Conservation (phyloP, 73 alveolate genomes). For the Paramecium sexaurelia region DNA sequence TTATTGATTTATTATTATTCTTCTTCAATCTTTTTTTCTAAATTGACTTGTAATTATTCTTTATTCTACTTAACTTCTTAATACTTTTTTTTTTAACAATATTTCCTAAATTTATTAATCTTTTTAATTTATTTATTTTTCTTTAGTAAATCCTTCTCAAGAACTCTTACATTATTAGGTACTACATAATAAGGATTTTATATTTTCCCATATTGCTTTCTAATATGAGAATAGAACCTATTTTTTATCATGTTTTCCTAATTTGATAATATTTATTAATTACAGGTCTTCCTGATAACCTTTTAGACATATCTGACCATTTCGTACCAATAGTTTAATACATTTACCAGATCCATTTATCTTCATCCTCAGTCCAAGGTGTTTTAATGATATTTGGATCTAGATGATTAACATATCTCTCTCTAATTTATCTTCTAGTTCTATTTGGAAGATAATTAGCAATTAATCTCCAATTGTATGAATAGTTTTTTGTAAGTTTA, state of each 20-base stretch:
- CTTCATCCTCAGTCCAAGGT: slow-evolving; percentile 92
- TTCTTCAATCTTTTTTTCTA: background rate
- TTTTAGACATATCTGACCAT: slow-evolving; percentile 65
- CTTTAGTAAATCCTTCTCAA: background rate
- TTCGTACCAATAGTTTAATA: slow-evolving; percentile 48
- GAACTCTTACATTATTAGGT: background rate
- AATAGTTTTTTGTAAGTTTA: slow-evolving; percentile 3
- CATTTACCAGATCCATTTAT: slow-evolving; percentile 49
- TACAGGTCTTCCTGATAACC: slow-evolving; percentile 64
- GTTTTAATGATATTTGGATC: slow-evolving; percentile 92
- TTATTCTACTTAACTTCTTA: background rate
- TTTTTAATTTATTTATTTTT: background rate
- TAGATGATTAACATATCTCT: slow-evolving; percentile 96
- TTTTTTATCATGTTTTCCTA: slow-evolving; percentile 65
- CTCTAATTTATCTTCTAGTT: slow-evolving; percentile 95
- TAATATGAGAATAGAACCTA: slow-evolving; percentile 49
- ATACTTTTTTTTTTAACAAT: background rate
- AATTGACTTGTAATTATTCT: background rate
- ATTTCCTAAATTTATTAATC: background rate
- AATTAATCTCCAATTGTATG: slow-evolving; percentile 40
- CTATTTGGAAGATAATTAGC: slow-evolving; percentile 49
- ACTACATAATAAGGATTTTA: slow-evolving; percentile 40
- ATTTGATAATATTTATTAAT: background rate
- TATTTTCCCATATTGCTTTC: background rate
- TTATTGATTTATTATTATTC: background rate